Base-by-base conservation (phyloP, 192 early-diverging fungal species). In the Glomus cerebriforme region DNA sequence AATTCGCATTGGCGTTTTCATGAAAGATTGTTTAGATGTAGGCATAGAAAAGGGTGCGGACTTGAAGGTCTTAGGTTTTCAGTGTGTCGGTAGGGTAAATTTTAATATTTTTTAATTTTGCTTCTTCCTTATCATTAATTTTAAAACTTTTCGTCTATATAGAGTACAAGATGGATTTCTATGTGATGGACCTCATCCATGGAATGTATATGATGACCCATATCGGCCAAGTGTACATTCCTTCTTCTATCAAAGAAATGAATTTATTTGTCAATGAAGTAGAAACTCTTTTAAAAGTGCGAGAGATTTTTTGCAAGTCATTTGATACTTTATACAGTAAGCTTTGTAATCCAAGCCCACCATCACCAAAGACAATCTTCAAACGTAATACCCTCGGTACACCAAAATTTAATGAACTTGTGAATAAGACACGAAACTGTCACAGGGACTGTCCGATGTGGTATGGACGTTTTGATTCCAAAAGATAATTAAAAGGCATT, bases 241-340 rank as follows among this genome's bases (percentile, higher is more conserved):
- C 62, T n/a, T n/a, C 74, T 22, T 76, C 60, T 17, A 29, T 75
- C 15, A 75, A 75, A 63, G 74, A 75, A 6, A 76, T 76, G 62
- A 29, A 26, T n/a, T 63, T 34, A 19, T 76, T 76, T 63, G 39
- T 76, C 13, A 32, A 65, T 65, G n/a, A 76, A 45, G 59, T 76
- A 63, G 74, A 75, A 75, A 43, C 34, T 35, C 59, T 63, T 75
- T 64, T 75, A 54, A 45, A 8, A 62, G 39, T 65, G 39, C 60
- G 35, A 76, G 37, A 43, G 19, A 76, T 75, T 75, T 76, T 76
- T 76, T n/a, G n/a, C 45, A 45, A 76, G 37, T 76, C 74, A 19
- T 62, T 34, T 76, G 47, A 64, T 63, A 64, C 24, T 49, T 49
- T 49, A 17, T 49, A 49, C 15, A 49, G 47, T 49, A 49, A 49